Evolutionary conservation across 768 basidiomycete genomes (phyloP), one percentile per base, ranked within the genome.

Genomic region (Filobasidium wieringae): DNA sequence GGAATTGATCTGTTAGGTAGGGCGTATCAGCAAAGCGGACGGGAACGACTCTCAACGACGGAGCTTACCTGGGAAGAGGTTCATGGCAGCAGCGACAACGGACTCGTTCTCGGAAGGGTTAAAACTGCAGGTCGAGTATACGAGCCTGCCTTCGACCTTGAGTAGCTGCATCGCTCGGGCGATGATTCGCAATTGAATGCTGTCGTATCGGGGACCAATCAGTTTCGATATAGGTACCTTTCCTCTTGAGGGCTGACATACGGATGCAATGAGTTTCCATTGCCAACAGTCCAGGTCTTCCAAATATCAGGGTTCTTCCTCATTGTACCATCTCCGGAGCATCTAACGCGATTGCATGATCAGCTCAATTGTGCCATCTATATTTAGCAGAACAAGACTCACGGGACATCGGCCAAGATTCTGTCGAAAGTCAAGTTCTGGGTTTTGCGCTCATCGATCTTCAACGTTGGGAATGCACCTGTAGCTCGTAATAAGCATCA

Each of bases 21-120:
- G n/a, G n/a, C n/a, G n/a, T n/a, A n/a, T n/a, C n/a, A n/a, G n/a
- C n/a, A n/a, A n/a, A n/a, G n/a, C n/a, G n/a, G n/a, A n/a, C n/a
- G n/a, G n/a, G n/a, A n/a, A n/a, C n/a, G n/a, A n/a, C n/a, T n/a
- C n/a, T n/a, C n/a, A n/a, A n/a, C n/a, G n/a, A n/a, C n/a, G n/a
- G n/a, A n/a, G n/a, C n/a, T n/a, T n/a, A 86, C 90, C 87, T 24
- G 82, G 80, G 59, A 84, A 81, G 0, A 78, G 72, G 59, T 81
- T 81, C 34, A 97, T 78, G 0, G 88, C 90, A 41, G 86, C 84
- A 1, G 88, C 85, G 32, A 97, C 78, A 60, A 97, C 93, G 7
- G 95, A 89, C 72, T 99, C 95, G 70, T 99, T 96, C 75, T 99
- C 95, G 12, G 90, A 80, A 1, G 95, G 95, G 72, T 97, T 97